Conservation (phyloP, 306 rosid species). For the Styphnolobium japonicum region DNA sequence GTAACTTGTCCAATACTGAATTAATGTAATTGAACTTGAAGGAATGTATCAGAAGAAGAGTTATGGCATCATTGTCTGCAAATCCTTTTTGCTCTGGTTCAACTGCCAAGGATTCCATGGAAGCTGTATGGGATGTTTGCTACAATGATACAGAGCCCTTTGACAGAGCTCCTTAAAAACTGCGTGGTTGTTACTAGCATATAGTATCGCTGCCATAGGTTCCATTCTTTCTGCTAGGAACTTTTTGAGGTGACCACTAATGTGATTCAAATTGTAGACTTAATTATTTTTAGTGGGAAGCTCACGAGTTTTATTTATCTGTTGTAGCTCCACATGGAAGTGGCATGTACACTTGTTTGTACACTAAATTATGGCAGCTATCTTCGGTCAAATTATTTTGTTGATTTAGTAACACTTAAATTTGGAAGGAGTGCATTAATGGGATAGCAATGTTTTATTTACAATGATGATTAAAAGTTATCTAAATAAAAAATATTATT, state of each 20-base stretch:
- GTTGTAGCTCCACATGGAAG: background rate
- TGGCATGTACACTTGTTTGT: background rate
- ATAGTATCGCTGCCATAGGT: constrained; percentile 6
- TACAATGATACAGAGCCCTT: constrained; percentile 83
- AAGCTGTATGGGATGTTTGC: constrained; percentile 89
- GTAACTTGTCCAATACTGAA: background rate
- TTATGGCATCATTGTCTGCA: constrained; percentile 54
- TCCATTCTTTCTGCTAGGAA: constrained; percentile 20
- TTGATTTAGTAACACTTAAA: background rate
- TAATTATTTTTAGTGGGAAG: background rate
- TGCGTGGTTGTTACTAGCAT: background rate
- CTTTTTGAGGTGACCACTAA: background rate
- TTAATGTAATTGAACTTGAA: constrained; percentile 39
- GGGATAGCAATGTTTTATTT: background rate
- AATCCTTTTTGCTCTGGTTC: constrained; percentile 65
- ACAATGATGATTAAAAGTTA: background rate
- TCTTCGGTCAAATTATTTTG: background rate
- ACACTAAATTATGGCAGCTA: background rate
- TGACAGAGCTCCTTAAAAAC: constrained; percentile 67
- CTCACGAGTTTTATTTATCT: background rate
- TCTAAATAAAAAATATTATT: background rate
- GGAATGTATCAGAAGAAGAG: constrained; percentile 90
- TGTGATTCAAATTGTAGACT: constrained; percentile 12
- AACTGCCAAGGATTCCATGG: constrained; percentile 80
- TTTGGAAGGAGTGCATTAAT: background rate